phyloP scores from a whole-genome alignment of 352 stramenopile genomes.

The Pythium rishiriense region DNA sequence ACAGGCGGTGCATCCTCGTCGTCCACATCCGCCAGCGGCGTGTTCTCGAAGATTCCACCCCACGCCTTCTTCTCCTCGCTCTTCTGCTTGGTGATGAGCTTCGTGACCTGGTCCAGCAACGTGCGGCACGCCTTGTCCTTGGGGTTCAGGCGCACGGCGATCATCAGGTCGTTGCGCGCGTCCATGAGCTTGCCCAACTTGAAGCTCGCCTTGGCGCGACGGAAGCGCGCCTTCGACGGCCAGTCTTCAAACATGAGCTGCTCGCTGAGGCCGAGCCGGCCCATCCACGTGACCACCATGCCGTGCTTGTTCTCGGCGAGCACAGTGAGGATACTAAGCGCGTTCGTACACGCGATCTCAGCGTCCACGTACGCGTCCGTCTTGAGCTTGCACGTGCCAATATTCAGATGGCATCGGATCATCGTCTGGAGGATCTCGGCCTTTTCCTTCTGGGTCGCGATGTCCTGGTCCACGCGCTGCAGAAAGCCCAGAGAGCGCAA shows the following conservation, averaged over 20 bases:
- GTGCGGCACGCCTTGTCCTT: constrained; percentile 80
- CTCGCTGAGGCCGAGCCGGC: constrained; percentile 68
- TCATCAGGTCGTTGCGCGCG: constrained; percentile 74
- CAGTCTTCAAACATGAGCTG: constrained; percentile 85
- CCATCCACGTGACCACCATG: constrained; percentile 87
- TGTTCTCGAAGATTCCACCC: constrained; percentile 77
- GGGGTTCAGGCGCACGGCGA: constrained; percentile 78
- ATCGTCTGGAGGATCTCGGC: constrained; percentile 86
- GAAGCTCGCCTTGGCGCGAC: constrained; percentile 70
- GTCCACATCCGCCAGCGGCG: constrained; percentile 16
- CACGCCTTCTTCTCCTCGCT: constrained; percentile 77
- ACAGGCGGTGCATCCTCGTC: constrained; percentile 9
- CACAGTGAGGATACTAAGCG: constrained; percentile 76
- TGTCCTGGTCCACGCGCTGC: constrained; percentile 76
- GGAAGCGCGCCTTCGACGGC: constrained; percentile 85
- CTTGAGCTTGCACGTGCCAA: constrained; percentile 85
- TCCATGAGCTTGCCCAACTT: constrained; percentile 77
- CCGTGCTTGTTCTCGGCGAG: constrained; percentile 73
- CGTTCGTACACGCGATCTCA: constrained; percentile 82
- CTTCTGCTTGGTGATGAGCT: constrained; percentile 76
- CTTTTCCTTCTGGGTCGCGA: constrained; percentile 83
- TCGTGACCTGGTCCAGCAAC: constrained; percentile 70
- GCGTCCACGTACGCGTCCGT: constrained; percentile 60
- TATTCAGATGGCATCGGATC: constrained; percentile 88
- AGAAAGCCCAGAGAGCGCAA: constrained; percentile 67